A percentile compares a stretch with the other conserved stretches of the same genome.
These are phyloP conservation scores for Coemansia sp. DNA, from an alignment of 192 early-diverging fungal genomes.

Conservation along the genomic window DNA sequence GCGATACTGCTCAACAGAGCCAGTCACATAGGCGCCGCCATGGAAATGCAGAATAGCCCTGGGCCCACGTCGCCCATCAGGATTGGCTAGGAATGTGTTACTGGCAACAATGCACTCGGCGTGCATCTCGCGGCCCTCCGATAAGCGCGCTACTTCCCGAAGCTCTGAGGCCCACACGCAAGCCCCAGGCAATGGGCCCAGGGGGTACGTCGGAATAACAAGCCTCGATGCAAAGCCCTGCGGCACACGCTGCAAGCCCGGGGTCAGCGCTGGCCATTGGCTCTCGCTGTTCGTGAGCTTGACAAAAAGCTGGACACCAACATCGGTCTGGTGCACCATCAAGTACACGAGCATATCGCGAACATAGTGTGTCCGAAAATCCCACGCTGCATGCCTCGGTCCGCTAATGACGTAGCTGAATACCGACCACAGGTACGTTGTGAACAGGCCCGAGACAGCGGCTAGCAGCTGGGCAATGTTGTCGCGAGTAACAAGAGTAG, in stretches of 20 bases:
- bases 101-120: slow-evolving; percentile 7
- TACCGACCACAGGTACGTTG: background rate
- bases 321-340: background rate
- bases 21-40: slow-evolving; percentile 67
- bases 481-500: background rate
- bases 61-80: background rate
- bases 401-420: slow-evolving; percentile 6
- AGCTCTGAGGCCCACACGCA: slow-evolving; percentile 13
- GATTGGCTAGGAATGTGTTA: background rate
- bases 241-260: background rate
- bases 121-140: background rate
- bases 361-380: slow-evolving; percentile 14
- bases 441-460: background rate
- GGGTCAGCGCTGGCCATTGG: background rate
- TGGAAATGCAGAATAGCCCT: slow-evolving; percentile 66
- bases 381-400: slow-evolving; percentile 12
- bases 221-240: background rate
- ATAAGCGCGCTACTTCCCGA: background rate
- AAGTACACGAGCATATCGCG: slow-evolving; percentile 28
- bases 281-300: background rate
- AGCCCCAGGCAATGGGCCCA: background rate
- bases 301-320: background rate
- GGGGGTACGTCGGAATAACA: background rate
- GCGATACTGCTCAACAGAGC: slow-evolving; percentile 42
- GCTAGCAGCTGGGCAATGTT: background rate